Evolutionary conservation across 225 moss, liverwort and hornwort species (phyloP).

Genomic region (Climacium dendroides): DNA sequence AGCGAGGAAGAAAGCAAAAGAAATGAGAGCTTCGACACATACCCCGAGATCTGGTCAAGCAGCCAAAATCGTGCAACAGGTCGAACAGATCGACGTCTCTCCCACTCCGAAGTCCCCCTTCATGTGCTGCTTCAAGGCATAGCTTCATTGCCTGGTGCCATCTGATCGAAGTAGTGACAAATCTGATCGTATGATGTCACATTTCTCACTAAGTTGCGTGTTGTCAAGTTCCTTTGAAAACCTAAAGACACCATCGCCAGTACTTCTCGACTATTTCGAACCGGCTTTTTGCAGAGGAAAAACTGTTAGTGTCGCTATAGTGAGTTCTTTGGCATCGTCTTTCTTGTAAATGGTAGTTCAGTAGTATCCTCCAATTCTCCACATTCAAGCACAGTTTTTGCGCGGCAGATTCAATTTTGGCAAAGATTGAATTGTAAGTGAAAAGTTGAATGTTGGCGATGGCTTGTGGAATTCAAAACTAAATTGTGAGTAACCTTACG

Average conservation of each 20-base stretch:
- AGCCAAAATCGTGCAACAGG: not conserved
- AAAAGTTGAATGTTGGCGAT: not conserved
- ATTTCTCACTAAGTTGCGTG: not conserved
- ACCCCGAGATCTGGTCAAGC: not conserved
- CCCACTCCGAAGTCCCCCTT: not conserved
- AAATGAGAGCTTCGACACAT: conserved; percentile 6
- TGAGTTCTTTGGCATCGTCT: not conserved
- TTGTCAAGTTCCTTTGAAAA: not conserved
- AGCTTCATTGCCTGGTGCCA: not conserved
- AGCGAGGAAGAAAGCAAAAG: conserved; percentile 15
- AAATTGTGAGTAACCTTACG: not conserved
- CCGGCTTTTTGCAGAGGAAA: not conserved
- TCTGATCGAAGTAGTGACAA: not conserved
- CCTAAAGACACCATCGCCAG: not conserved
- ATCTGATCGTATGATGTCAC: not conserved
- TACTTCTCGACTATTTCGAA: not conserved
- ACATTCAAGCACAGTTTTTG: not conserved
- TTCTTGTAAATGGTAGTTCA: not conserved
- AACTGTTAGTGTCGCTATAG: not conserved
- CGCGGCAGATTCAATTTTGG: not conserved
- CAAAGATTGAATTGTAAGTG: not conserved
- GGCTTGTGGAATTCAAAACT: not conserved
- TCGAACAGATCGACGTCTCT: not conserved
- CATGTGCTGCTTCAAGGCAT: conserved; percentile 14
- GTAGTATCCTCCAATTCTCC: not conserved